Base-by-base conservation (phyloP, 1,284 basidiomycete genomes). In the Sanguinoderma infundibulare region DNA sequence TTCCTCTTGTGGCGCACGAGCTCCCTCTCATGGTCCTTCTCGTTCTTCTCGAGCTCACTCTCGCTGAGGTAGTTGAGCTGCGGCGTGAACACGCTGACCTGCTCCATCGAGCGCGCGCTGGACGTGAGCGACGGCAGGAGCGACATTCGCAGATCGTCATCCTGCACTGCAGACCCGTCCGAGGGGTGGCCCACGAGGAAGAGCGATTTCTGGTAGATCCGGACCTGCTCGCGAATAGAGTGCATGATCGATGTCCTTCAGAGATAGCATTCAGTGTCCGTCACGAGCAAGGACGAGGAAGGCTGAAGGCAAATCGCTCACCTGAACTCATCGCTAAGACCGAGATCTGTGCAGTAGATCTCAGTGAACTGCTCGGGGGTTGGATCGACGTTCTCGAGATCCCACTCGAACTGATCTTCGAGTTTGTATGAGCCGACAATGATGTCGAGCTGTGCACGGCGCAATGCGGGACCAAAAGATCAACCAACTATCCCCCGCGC, bases 331-430 rank as follows among this genome's bases (percentile, higher is more conserved):
- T 96, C 95, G 35, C 86, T 84, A 20, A 99, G 79, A 1, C 98
- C 98, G 17, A 99, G 80, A 70, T 99, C 98, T 26, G 85, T 86
- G 2, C 90, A 83, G 74, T 98, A 98, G 0, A 90, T 82, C 66
- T 92, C 91, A 8, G 97, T 95, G 76, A 99, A 99, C 55, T 91
- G 88, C 76, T 99, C 98, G 0, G 97, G 95, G 1, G 92, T 91
- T 1, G 92, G 89, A 52, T 83, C 80, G 36, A 84, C 81, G 66
- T 91, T 91, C 70, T 91, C 90, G 49, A 98, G 79, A 75, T 99
- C 97, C 98, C 98, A 99, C 74, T 99, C 98, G 73, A 99, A 98
- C 72, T 96, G 94, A 77, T 99, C 98, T 57, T 96, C 91, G 30
- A 99, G 84, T 74, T 98, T 96, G 79, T 96, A 89, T n/a, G 90